These are phyloP conservation scores for Aureococcus anophagefferens DNA, from an alignment of 108 stramenopile genomes.

Conservation along the genomic window DNA sequence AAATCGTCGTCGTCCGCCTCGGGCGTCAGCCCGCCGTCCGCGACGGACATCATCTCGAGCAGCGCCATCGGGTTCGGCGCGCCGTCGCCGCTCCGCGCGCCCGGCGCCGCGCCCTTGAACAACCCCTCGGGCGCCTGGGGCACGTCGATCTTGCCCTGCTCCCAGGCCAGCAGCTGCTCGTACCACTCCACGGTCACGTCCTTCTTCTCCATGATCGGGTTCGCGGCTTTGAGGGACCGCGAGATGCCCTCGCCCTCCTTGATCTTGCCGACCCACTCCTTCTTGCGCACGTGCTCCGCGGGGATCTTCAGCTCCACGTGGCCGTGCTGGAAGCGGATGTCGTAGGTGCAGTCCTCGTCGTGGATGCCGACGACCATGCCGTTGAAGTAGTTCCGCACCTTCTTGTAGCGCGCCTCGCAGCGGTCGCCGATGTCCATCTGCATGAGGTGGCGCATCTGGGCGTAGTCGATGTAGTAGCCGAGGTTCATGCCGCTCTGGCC, in stretches of 20 bases:
- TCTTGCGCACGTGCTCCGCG: not conserved
- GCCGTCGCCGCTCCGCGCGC: too few relatives aligned
- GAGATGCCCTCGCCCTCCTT: not conserved
- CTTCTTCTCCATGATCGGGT: not conserved
- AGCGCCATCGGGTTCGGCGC: too few relatives aligned
- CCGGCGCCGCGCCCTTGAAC: too few relatives aligned
- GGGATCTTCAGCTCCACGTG: not conserved
- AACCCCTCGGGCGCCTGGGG: too few relatives aligned
- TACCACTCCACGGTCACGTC: not conserved
- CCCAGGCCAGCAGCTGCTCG: not conserved
- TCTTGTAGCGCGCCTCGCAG: not conserved
- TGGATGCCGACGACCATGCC: not conserved
- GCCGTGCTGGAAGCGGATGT: not conserved
- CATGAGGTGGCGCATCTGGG: not conserved
- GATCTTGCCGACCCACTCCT: not conserved
- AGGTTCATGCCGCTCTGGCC: too few relatives aligned
- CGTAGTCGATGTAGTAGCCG: not conserved
- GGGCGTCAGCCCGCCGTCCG: too few relatives aligned
- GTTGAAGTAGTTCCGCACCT: not conserved
- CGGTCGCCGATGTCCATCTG: not conserved
- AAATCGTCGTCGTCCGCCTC: too few relatives aligned
- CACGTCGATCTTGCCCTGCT: too few relatives aligned
- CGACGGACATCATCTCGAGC: too few relatives aligned
- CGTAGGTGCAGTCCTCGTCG: conserved; percentile 1
- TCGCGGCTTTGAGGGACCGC: not conserved